Percentiles rank a stretch among this genome's conserved stretches.
Conservation (phyloP, 2,329 filamentous ascomycete genomes). For the Claviceps paspali region DNA sequence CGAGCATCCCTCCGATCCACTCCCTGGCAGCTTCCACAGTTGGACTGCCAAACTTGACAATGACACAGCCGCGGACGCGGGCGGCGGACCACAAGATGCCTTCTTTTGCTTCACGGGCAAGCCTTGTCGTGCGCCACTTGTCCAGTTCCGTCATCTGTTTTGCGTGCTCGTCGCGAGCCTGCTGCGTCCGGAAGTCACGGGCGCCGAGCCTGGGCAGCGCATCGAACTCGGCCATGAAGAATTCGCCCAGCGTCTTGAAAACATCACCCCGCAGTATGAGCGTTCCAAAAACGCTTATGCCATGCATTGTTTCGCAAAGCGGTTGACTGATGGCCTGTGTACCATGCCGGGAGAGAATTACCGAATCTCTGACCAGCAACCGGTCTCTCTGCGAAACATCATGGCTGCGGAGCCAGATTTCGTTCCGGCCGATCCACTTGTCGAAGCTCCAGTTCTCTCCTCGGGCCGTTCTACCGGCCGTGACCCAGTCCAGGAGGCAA, state of each 20-base stretch:
- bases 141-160: conserved; percentile 26
- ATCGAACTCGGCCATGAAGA: conserved; percentile 68
- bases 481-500: conserved; percentile 89
- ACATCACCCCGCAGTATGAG: conserved; percentile 64
- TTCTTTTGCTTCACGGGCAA: conserved; percentile 40
- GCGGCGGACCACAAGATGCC: conserved; percentile 72
- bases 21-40: conserved; percentile 66
- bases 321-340: conserved; percentile 23
- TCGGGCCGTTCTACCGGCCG: conserved; percentile 66
- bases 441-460: conserved; percentile 81
- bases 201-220: conserved; percentile 68
- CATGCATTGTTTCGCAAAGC: conserved; percentile 52
- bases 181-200: conserved; percentile 53
- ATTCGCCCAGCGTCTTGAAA: conserved; percentile 49
- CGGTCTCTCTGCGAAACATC: conserved; percentile 26
- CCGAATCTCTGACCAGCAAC: conserved; percentile 70
- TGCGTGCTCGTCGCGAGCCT: conserved; percentile 26
- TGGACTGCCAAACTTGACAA: conserved; percentile 79
- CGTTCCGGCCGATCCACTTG: conserved; percentile 71
- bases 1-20: conserved; percentile 67
- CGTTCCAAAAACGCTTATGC: conserved; percentile 66
- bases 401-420: conserved; percentile 49
- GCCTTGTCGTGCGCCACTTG: conserved; percentile 38
- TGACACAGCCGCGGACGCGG: conserved; percentile 62
- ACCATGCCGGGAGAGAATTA: conserved; percentile 51